Base-by-base conservation (phyloP, 305 asterid genomes). In the Solanum hybrid region DNA sequence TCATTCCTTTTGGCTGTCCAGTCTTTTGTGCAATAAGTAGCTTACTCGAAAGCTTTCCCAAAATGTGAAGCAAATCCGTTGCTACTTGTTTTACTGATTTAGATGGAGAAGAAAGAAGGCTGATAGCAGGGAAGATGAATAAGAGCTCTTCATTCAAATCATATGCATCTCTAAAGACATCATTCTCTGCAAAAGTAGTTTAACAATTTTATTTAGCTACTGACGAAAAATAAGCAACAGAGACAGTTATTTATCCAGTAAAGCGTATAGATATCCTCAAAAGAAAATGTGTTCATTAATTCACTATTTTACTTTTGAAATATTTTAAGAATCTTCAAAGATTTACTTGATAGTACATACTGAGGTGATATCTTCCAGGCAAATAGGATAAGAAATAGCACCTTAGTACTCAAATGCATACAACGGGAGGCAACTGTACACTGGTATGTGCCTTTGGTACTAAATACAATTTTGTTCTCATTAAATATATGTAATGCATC, bases 101-200 rank as follows among this genome's bases (percentile, higher is more conserved):
- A 88, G 96, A 94, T 88, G 99, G 98, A 89, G 98, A 96, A 71
- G 98, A 94, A 79, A 95, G 94, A 91, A 97, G 95, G 89, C 94
- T 97, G 92, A 96, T 94, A 89, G 94, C 95, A 40, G 99, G 99
- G 90, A 97, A 96, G 90, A 97, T 94, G 93, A 94, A 95, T 89
- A 97, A 87, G 86, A 97, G 95, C 92, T 95, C 99, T 93, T 94
- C 98, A 87, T 89, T 79, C 90, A 94, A 91, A 86, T 91, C 93
- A 93, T 93, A 94, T 40, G 93, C 81, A 82, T 92, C 89, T 88
- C 91, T 91, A 88, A 90, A 91, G 87, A 87, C 86, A 77, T 26
- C 32, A 78, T 90, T 24, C 87, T 91, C 99, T 96, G 97, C 93
- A 94, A 91, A 90, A 91, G 87, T 29, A 89, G 29, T 85, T 37